phyloP scores from a whole-genome alignment of 768 basidiomycete species.

The Filobasidium wieringae region DNA sequence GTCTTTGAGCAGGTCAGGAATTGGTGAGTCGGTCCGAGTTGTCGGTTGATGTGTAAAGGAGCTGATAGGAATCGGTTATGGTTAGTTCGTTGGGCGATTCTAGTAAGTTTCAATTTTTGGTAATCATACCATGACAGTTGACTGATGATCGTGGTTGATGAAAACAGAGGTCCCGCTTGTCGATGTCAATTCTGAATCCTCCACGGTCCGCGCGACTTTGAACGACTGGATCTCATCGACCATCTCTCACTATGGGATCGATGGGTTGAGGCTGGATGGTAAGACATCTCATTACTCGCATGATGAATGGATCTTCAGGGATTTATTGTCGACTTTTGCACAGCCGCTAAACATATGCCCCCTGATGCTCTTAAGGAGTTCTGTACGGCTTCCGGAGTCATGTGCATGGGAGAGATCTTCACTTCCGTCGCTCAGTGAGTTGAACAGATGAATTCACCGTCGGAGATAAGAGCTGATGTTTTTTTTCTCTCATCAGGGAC shows the following conservation, averaged over 20 bases:
- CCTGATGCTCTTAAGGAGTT: conserved; percentile 65
- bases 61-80: conserved; percentile 73
- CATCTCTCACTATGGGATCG: conserved; percentile 59
- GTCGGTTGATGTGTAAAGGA: conserved; percentile 27
- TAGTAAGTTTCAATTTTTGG: neutral
- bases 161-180: conserved; percentile 60
- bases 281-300: neutral
- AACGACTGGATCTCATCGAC: conserved; percentile 57
- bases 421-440: conserved; percentile 43
- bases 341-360: conserved; percentile 51
- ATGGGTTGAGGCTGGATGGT: conserved; percentile 68
- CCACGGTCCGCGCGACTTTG: conserved; percentile 52
- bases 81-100: conserved; percentile 8
- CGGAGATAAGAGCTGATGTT: neutral
- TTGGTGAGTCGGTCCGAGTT: conserved; percentile 38
- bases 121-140: neutral
- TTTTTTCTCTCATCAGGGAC: neutral
- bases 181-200: conserved; percentile 66
- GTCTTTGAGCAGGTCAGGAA: neutral
- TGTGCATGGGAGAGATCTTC: conserved; percentile 77
- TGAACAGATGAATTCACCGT: neutral
- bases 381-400: conserved; percentile 61
- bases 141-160: neutral
- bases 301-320: conserved; percentile 11
- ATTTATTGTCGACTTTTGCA: conserved; percentile 33